Evolutionary conservation across 257 asterid genomes (phyloP).

Genomic region (Voacanga thouarsii): DNA sequence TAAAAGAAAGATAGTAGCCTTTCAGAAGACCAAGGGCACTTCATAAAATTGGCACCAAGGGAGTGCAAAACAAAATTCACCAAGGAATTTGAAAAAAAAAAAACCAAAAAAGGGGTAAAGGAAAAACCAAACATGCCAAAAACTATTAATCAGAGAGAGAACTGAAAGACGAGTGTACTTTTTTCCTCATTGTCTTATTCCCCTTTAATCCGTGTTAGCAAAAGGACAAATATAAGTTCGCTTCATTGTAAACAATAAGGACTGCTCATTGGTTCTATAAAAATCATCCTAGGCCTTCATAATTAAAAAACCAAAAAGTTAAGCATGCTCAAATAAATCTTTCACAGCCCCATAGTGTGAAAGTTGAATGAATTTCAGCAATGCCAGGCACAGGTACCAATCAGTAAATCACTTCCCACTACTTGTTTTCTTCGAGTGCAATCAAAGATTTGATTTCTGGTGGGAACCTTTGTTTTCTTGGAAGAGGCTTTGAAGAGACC

Average conservation of each 20-base stretch:
- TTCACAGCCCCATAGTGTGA: neutral
- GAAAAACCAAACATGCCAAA: neutral
- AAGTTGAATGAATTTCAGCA: neutral
- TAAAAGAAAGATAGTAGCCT: neutral
- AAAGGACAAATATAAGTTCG: neutral
- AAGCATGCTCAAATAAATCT: too few relatives aligned
- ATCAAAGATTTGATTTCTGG: neutral
- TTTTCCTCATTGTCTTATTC: neutral
- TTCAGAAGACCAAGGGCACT: neutral
- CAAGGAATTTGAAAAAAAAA: too few relatives aligned
- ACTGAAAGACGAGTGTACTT: neutral
- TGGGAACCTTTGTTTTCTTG: neutral
- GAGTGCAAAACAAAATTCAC: neutral
- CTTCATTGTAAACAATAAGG: neutral
- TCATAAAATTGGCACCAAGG: neutral
- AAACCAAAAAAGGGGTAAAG: too few relatives aligned
- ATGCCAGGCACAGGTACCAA: neutral
- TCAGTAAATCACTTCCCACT: neutral
- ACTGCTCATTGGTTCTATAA: neutral
- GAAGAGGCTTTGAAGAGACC: neutral
- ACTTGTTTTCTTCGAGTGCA: too few relatives aligned
- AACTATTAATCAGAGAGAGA: neutral
- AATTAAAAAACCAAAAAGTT: neutral
- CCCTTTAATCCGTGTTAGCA: neutral
- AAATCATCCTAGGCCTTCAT: neutral